These are phyloP conservation scores for Panicum miliaceum DNA, from an alignment of 176 grass and related monocot genomes.

Conservation along the genomic window DNA sequence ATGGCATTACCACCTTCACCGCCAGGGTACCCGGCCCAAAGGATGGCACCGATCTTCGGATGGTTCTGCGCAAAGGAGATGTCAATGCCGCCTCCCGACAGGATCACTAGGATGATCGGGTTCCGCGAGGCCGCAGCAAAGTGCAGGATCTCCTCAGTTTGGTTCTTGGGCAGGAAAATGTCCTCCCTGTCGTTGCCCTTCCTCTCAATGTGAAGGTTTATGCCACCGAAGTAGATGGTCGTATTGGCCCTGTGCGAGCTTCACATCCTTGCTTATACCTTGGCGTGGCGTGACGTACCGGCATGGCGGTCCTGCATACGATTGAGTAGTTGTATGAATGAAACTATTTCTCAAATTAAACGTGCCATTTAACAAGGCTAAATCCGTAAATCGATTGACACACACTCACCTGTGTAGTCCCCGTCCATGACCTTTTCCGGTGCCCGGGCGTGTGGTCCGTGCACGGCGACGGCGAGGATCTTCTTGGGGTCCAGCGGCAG, in stretches of 20 bases:
- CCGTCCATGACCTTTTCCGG: conserved; percentile 45
- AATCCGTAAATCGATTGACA: too few species aligned
- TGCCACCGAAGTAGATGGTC: conserved; percentile 45
- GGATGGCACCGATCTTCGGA: conserved; percentile 41
- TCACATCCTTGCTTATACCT: conserved; percentile 26
- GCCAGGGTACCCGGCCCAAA: conserved; percentile 49
- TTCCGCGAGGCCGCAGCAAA: conserved; percentile 34
- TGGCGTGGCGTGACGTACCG: conserved; percentile 41
- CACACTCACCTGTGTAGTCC: conserved; percentile 41
- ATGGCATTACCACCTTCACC: conserved; percentile 44
- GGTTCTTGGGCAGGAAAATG: conserved; percentile 48
- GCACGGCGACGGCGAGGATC: background rate
- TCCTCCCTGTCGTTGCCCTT: conserved; percentile 50
- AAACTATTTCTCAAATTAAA: background rate
- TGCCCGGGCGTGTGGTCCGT: conserved; percentile 16
- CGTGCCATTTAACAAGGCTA: background rate
- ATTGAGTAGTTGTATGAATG: background rate
- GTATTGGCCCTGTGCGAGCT: conserved; percentile 19
- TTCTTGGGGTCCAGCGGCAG: conserved; percentile 30
- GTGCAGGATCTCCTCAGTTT: conserved; percentile 40
- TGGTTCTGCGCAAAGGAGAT: conserved; percentile 26
- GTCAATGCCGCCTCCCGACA: conserved; percentile 43
- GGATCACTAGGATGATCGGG: conserved; percentile 35
- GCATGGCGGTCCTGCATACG: conserved; percentile 39
- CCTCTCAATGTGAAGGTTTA: conserved; percentile 45